Base-by-base conservation (phyloP, 805 yeast genomes). In the Candida broadrunensis region DNA sequence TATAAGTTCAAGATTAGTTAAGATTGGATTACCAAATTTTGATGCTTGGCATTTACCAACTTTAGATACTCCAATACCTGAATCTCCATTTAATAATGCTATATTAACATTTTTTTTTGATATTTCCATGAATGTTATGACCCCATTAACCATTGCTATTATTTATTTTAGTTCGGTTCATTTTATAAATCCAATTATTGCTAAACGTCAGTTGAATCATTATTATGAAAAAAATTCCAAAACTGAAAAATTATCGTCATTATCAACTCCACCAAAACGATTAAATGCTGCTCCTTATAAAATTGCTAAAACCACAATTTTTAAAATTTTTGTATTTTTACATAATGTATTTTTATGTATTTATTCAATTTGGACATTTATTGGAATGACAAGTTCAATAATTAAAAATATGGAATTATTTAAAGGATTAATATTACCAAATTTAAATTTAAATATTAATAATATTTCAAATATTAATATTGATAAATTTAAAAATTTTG, bases 311-410 rank as follows among this genome's bases (percentile, higher is more conserved):
- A 62, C 73, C 14, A 38, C 45, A 2, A 30, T 58, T 12, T 83
- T 83, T 70, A 77, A 75, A 55, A 35, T 61, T 24, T 70, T 81
- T 38, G 87, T 83, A 20, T 56, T 82, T 13, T 48, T 78, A 31
- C 89, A 83, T 61, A 83, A 83, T 55, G 48, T 80, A 17, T 71
- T 75, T 33, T 72, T 83, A 27, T 82, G 88, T 55, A 63, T 65
- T n/a, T 83, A 81, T 61, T 81, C 87, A 2, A 72, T 74, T 23
- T 82, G 87, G 87, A 81, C 88, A 7, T 81, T 81, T 46, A 35
- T 78, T 17, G 86, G 87, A n/a, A 81, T 83, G 81, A 58, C 74
- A 20, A 52, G 63, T 15, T 67, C 83, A 9, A 75, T 83, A 51
- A 58, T 65, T 43, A 57, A 61, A 36, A 70, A 75, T 43, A 58